Evolutionary conservation across 805 yeast genomes (phyloP).

Genomic region (Ogataea allantospora): DNA sequence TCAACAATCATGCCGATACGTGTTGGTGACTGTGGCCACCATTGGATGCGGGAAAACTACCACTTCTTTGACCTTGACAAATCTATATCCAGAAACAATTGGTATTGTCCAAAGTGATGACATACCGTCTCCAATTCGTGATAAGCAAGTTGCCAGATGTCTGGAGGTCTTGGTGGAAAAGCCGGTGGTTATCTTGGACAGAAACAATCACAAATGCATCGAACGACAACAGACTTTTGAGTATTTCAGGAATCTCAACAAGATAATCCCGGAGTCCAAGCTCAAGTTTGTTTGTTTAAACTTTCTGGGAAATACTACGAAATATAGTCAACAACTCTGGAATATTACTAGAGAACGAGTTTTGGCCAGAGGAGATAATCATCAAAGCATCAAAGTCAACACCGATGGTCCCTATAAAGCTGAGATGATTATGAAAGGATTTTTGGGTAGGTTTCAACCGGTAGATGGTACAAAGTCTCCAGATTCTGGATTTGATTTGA

Average conservation of each 20-base stretch:
- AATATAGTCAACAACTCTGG: conserved; percentile 38
- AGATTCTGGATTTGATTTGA: conserved; percentile 63
- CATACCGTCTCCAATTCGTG: conserved; percentile 47
- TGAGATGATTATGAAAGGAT: conserved; percentile 67
- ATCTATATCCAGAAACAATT: conserved; percentile 57
- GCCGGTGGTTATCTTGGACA: conserved; percentile 67
- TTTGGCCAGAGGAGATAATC: conserved; percentile 74
- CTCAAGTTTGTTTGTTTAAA: conserved; percentile 66
- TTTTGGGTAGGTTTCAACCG: conserved; percentile 66
- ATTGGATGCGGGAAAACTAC: conserved; percentile 97
- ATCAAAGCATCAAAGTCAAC: conserved; percentile 69
- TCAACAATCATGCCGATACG: conserved; percentile 47
- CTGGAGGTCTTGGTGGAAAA: conserved; percentile 39
- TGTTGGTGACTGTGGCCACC: conserved; percentile 81
- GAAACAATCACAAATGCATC: conserved; percentile 72
- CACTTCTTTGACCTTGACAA: conserved; percentile 55
- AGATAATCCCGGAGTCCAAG: conserved; percentile 42
- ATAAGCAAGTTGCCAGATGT: conserved; percentile 47
- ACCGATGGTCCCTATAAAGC: conserved; percentile 49
- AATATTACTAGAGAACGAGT: conserved; percentile 60
- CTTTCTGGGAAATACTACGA: conserved; percentile 43
- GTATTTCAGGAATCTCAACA: conserved; percentile 44
- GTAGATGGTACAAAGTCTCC: conserved; percentile 49
- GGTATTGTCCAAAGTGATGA: conserved; percentile 83
- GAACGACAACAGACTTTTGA: conserved; percentile 70